Conservation (phyloP, 2,329 filamentous ascomycete genomes). For the Paraphoma chrysanthemicola region DNA sequence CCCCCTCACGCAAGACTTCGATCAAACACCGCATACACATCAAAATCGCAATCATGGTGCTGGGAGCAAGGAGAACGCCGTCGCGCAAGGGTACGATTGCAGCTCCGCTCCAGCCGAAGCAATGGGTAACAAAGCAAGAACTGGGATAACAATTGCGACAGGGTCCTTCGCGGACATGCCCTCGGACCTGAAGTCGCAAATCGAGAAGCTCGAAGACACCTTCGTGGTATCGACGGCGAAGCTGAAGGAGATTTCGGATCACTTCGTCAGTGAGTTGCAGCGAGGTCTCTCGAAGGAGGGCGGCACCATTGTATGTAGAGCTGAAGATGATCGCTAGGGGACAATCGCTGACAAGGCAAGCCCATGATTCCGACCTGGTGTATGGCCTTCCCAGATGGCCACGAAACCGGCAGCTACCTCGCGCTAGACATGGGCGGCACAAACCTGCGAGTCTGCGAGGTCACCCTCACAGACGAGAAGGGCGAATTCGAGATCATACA, state of each 20-base stretch:
- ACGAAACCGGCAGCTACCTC: constrained; percentile 86
- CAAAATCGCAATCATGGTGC: constrained; percentile 63
- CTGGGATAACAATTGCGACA: constrained; percentile 49
- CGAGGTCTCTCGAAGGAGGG: constrained; percentile 88
- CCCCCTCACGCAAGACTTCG: not conserved
- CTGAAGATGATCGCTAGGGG: constrained; percentile 91
- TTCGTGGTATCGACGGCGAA: constrained; percentile 81
- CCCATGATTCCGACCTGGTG: constrained; percentile 99
- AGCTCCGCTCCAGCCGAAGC: not conserved
- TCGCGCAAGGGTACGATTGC: constrained; percentile 74
- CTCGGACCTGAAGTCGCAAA: constrained; percentile 80
- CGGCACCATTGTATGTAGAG: constrained; percentile 81
- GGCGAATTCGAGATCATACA: constrained; percentile 96
- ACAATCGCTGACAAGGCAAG: constrained; percentile 61
- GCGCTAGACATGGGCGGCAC: constrained; percentile 97
- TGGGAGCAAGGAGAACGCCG: constrained; percentile 69
- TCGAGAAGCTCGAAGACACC: constrained; percentile 80
- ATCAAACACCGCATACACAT: constrained; percentile 1
- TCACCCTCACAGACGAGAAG: constrained; percentile 84
- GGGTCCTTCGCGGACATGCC: constrained; percentile 92
- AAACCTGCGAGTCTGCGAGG: constrained; percentile 93
- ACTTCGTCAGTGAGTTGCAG: constrained; percentile 86
- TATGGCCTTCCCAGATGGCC: constrained; percentile 84
- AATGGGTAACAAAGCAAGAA: constrained; percentile 9
- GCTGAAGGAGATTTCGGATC: constrained; percentile 87